phyloP scores from a whole-genome alignment of 2,329 filamentous ascomycete genomes.

The Pseudogymnoascus sp. region DNA sequence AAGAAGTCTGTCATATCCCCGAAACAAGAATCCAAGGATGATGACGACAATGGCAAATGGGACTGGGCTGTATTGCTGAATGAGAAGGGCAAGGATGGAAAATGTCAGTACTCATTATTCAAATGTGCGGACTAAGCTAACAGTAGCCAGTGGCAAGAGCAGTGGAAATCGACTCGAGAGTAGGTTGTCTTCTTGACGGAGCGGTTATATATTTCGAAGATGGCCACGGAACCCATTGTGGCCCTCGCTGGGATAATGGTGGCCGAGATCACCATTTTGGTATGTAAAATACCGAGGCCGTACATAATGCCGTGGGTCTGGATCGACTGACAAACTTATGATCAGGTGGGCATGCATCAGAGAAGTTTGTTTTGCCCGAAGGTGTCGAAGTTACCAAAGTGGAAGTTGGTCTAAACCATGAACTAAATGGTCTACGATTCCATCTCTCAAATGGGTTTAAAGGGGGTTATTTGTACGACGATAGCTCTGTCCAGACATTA shows the following conservation, averaged over 20 bases:
- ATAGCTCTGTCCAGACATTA: constrained; percentile 8
- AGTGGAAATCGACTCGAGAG: constrained; percentile 35
- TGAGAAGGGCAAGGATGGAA: constrained; percentile 12
- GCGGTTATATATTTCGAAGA: constrained; percentile 38
- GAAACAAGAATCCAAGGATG: neutral
- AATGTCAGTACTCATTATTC: constrained; percentile 13
- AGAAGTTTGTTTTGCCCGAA: constrained; percentile 23
- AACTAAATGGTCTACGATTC: constrained; percentile 26
- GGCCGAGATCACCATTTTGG: constrained; percentile 12
- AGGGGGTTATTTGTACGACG: constrained; percentile 25
- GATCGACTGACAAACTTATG: neutral
- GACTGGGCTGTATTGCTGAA: constrained; percentile 29
- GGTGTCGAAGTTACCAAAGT: constrained; percentile 27
- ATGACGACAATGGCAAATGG: constrained; percentile 8
- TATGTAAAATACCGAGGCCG: neutral
- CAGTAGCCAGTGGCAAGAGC: constrained; percentile 28
- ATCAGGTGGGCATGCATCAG: constrained; percentile 22
- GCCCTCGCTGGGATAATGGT: constrained; percentile 22
- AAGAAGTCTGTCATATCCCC: constrained; percentile 22
- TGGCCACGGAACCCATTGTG: constrained; percentile 35
- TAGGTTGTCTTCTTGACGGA: constrained; percentile 37
- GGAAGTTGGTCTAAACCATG: constrained; percentile 20
- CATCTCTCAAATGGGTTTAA: constrained; percentile 25
- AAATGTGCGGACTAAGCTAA: neutral
- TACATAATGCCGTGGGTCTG: neutral